Conservation (phyloP, 2,329 filamentous ascomycete species). For the Geosmithia putterillii region DNA sequence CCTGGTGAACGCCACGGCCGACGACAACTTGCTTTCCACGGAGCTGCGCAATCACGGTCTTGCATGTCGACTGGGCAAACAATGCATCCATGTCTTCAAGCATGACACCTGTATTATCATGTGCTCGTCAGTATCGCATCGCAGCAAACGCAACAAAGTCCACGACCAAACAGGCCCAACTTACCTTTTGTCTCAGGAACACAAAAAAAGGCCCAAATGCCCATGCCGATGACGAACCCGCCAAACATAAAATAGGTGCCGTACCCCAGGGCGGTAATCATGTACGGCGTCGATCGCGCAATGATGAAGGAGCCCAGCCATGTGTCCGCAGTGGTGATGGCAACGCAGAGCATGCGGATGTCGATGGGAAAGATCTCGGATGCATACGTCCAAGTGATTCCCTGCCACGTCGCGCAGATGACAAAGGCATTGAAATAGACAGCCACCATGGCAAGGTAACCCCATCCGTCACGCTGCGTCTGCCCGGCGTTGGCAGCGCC, state of each 20-base stretch:
- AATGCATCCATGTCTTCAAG: constrained; percentile 33
- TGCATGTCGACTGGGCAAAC: constrained; percentile 15
- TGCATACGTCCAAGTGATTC: constrained; percentile 30
- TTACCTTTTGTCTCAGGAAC: constrained; percentile 38
- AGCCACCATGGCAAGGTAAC: constrained; percentile 30
- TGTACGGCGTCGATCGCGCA: constrained; percentile 24
- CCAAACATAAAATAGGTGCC: constrained; percentile 43
- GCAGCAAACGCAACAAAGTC: no score
- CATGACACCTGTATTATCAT: constrained; percentile 16
- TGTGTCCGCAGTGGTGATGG: constrained; percentile 19
- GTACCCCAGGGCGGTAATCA: constrained; percentile 27
- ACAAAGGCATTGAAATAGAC: constrained; percentile 29
- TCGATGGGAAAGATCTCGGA: constrained; percentile 32
- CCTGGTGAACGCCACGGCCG: not conserved
- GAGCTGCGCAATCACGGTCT: constrained; percentile 16
- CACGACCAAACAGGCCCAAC: constrained; percentile 1
- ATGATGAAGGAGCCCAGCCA: constrained; percentile 28
- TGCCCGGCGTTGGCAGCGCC: constrained; percentile 29
- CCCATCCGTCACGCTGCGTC: constrained; percentile 25
- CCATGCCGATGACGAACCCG: constrained; percentile 26
- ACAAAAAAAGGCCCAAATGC: constrained; percentile 34
- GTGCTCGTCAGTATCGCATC: not conserved
- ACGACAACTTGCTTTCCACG: not conserved
- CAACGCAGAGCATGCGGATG: constrained; percentile 21
- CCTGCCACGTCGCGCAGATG: constrained; percentile 27